These are phyloP conservation scores for Ogataea degrootiae DNA, from an alignment of 805 yeast genomes.

Conservation along the genomic window DNA sequence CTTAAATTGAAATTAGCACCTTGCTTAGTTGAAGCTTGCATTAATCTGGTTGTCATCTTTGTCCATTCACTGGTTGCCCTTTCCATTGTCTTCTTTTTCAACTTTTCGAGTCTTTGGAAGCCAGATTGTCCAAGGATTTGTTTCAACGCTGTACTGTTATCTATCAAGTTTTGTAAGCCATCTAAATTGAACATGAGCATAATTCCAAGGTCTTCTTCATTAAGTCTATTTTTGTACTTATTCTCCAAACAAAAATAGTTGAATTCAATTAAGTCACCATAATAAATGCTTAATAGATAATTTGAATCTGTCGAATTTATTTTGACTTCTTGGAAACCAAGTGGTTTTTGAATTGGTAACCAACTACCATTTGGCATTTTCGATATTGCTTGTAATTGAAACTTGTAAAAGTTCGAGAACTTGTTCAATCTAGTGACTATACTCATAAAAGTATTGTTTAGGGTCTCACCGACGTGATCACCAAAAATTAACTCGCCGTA, in stretches of 20 bases:
- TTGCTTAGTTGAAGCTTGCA: slow-evolving; percentile 73
- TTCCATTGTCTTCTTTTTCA: slow-evolving; percentile 71
- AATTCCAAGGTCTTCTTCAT: slow-evolving; percentile 57
- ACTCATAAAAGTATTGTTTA: slow-evolving; percentile 48
- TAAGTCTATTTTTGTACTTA: slow-evolving; percentile 41
- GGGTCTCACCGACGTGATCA: slow-evolving; percentile 41
- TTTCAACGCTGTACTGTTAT: slow-evolving; percentile 42
- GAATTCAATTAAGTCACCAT: slow-evolving; percentile 76
- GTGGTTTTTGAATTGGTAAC: slow-evolving; percentile 60
- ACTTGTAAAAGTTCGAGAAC: slow-evolving; percentile 55
- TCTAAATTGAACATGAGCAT: slow-evolving; percentile 67
- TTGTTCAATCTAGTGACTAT: slow-evolving; percentile 61
- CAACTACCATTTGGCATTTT: slow-evolving; percentile 61
- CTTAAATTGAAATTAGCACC: slow-evolving; percentile 42
- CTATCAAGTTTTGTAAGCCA: slow-evolving; percentile 68
- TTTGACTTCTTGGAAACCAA: slow-evolving; percentile 63
- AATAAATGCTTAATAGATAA: slow-evolving; percentile 57
- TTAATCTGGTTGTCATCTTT: slow-evolving; percentile 64
- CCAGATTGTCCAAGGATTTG: slow-evolving; percentile 57
- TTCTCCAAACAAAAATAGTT: slow-evolving; percentile 61
- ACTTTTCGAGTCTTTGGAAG: slow-evolving; percentile 53
- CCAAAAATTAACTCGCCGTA: slow-evolving; percentile 45
- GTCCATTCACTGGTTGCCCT: slow-evolving; percentile 78
- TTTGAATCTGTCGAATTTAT: slow-evolving; percentile 39
- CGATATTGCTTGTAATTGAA: slow-evolving; percentile 46